Conservation (phyloP, 257 asterid genomes). For the Solanum dulcamara region DNA sequence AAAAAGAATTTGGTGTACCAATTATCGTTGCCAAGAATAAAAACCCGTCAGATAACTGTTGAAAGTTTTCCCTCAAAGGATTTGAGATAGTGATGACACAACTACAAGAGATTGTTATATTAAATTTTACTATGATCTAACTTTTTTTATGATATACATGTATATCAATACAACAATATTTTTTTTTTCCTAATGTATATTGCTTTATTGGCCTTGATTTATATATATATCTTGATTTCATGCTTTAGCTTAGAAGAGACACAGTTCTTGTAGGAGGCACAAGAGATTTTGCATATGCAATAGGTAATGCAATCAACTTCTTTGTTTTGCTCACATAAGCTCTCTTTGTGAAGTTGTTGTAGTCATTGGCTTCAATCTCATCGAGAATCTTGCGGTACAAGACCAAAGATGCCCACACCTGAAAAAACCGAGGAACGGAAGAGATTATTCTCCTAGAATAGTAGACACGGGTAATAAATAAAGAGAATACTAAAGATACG, state of each 20-base stretch:
- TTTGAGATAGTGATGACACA: neutral
- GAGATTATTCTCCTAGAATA: neutral
- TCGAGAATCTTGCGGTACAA: constrained; percentile 77
- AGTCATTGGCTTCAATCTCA: constrained; percentile 96
- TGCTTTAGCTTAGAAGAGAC: constrained; percentile 27
- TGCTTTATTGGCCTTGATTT: neutral
- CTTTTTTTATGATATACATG: neutral
- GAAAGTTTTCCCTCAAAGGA: neutral
- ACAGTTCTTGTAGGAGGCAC: constrained; percentile 53
- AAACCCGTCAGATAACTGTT: neutral
- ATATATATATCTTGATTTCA: neutral
- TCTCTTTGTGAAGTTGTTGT: constrained; percentile 84
- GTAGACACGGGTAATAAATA: neutral
- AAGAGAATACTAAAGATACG: neutral
- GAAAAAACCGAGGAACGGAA: neutral
- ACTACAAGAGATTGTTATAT: neutral
- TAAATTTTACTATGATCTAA: neutral
- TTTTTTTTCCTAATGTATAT: neutral
- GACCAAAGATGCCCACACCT: constrained; percentile 86
- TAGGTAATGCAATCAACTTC: constrained; percentile 76
- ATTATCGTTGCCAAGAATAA: neutral
- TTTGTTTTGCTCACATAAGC: constrained; percentile 86
- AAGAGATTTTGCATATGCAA: constrained; percentile 82
- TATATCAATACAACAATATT: neutral
- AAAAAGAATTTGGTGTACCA: neutral